These are phyloP conservation scores for Colletotrichum tamarilloi DNA, from an alignment of 2,329 filamentous ascomycete species.

Conservation along the genomic window DNA sequence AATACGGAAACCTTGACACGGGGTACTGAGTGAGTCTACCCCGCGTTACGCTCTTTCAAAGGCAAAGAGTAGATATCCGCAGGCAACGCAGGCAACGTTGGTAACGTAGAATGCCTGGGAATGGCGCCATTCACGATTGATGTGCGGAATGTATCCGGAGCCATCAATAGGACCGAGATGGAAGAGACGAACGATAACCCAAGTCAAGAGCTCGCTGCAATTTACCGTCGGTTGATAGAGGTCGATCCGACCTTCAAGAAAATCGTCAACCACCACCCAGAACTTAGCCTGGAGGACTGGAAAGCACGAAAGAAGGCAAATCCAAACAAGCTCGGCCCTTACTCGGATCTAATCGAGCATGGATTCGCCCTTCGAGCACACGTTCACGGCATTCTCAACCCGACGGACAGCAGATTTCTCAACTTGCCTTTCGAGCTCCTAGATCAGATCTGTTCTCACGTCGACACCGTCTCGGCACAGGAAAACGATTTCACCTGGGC, in stretches of 20 bases:
- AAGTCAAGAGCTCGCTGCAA: background rate
- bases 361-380: background rate
- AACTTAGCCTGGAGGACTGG: background rate
- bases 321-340: background rate
- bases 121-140: background rate
- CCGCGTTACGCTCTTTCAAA: background rate
- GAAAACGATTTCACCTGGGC: background rate
- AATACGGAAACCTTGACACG: background rate
- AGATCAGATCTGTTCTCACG: background rate
- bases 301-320: background rate
- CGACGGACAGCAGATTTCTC: background rate
- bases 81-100: background rate
- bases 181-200: background rate
- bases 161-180: background rate
- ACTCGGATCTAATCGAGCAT: background rate
- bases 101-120: background rate
- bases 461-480: background rate
- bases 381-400: background rate
- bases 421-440: background rate
- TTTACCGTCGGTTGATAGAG: background rate
- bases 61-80: background rate
- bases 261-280: background rate
- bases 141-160: background rate
- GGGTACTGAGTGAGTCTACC: background rate
- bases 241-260: background rate